Base-by-base conservation (phyloP, 306 rosid genomes). In the Acacia confusa region DNA sequence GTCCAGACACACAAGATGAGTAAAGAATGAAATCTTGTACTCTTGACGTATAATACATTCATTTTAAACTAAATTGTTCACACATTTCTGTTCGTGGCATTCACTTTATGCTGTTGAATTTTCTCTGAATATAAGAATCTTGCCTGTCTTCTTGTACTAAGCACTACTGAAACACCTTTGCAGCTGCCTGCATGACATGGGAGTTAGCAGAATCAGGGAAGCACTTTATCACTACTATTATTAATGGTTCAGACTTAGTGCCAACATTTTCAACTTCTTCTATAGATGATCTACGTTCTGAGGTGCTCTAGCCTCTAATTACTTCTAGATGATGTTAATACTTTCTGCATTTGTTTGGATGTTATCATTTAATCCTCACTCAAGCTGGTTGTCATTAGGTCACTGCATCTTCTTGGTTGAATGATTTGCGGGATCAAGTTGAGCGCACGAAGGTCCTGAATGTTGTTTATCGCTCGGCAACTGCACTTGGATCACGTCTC, bases 101-200 rank as follows among this genome's bases (percentile, higher is more conserved):
- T 66, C 61, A 75, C 17, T 55, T 45, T 30, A 22, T 45, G 44
- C 70, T 40, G 53, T 73, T 68, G 63, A 67, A 67, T 72, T 77
- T 76, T 80, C 61, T 76, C 24, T 79, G 44, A 34, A 43, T 43
- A 36, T 63, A 38, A 70, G 36, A 78, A 28, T 40, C 28, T 34
- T 65, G 41, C 40, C 12, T 57, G 67, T 72, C 70, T 80, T 65
- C 52, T 80, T 28, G 19, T 41, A 16, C 67, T 68, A 44, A 71
- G 72, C 52, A 48, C 78, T 9, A 41, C 48, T 32, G 22, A 41
- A 3, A 13, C 65, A 69, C 66, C 74, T 85, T 84, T 90, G 81
- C 89, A 95, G 99, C 98, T 87, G 99, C 99, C 34, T 95, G 99
- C 84, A 92, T 95, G 95, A 95, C 99, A 40, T 89, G 87, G 97